Conservation (phyloP, 495 filamentous ascomycete genomes). For the Trichoderma asperelloides region DNA sequence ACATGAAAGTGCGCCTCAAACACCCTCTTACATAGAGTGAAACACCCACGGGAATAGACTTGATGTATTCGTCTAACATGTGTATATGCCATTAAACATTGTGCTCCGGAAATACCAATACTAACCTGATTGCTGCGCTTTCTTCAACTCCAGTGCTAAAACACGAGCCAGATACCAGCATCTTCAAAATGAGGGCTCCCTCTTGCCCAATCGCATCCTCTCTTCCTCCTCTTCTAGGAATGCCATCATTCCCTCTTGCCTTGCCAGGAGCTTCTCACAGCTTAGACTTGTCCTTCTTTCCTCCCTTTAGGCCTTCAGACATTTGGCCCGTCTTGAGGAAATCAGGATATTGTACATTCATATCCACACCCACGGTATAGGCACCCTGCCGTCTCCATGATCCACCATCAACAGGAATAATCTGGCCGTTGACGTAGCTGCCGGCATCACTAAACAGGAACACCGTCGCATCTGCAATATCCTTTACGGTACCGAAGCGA, state of each 20-base stretch:
- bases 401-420: conserved; percentile 71
- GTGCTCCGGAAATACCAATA: too few relatives aligned
- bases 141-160: too few relatives aligned
- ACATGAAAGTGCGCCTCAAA: too few relatives aligned
- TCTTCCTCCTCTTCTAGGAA: not conserved
- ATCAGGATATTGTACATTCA: conserved; percentile 36
- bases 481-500: conserved; percentile 67
- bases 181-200: not conserved
- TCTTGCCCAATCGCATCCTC: not conserved
- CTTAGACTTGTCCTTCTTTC: conserved; percentile 32
- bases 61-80: too few relatives aligned
- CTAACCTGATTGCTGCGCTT: too few relatives aligned
- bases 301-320: conserved; percentile 32
- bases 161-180: too few relatives aligned
- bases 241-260: not conserved
- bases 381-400: conserved; percentile 51
- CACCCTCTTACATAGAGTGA: too few relatives aligned
- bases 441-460: conserved; percentile 77
- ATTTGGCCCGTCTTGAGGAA: conserved; percentile 30
- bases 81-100: too few relatives aligned
- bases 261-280: conserved; percentile 18
- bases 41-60: too few relatives aligned
- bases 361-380: conserved; percentile 34
- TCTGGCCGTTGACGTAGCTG: conserved; percentile 72
- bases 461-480: conserved; percentile 89